Base-by-base conservation (phyloP, 2,329 filamentous ascomycete genomes). In the Cytospora piceicola region DNA sequence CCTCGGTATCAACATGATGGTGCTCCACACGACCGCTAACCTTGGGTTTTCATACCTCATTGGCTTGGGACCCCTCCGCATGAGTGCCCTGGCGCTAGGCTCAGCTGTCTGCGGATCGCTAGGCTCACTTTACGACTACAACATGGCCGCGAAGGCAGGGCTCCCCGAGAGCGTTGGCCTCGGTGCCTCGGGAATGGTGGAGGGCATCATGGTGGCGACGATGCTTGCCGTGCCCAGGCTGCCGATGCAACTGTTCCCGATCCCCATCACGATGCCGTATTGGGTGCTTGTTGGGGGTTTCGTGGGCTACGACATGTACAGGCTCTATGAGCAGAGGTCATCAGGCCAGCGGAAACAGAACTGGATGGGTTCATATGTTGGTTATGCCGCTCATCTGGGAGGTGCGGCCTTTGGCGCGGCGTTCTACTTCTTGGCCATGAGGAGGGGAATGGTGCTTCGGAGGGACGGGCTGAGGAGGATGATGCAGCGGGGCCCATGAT, bases 361-460 rank as follows among this genome's bases (percentile, higher is more conserved):
- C 58, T 68, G 64, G 59, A 58, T 54, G 59, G 63, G 66, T 9
- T 63, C 57, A 20, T 66, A 65, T 4, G 64, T 72, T 24, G 72
- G 70, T 7, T 71, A 73, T 53, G 70, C 72, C 11, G 72, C 70
- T 15, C 72, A 73, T 42, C 63, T 73, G 1, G 72, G 72, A 4
- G 72, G 72, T 12, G 68, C 68, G 0, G 69, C 67, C 2, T 72
- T 70, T 29, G 72, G 72, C 4, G 65, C 66, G 17, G 49, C 64
- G 0, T 72, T 69, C 42, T 71, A 70, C 51, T 11, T 68, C 39
- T 17, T 72, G 36, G 58, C 63, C 15, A 49, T 67, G 59, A 53
- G 66, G 51, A 63, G 58, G 49, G 63, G 66, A 1, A 55, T 55
- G 52, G 8, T 34, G 15, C 12, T 61, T 22, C 22, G 39, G 15